Conservation (phyloP, 345 rosid genomes). For the Eucalyptus caleyi region DNA sequence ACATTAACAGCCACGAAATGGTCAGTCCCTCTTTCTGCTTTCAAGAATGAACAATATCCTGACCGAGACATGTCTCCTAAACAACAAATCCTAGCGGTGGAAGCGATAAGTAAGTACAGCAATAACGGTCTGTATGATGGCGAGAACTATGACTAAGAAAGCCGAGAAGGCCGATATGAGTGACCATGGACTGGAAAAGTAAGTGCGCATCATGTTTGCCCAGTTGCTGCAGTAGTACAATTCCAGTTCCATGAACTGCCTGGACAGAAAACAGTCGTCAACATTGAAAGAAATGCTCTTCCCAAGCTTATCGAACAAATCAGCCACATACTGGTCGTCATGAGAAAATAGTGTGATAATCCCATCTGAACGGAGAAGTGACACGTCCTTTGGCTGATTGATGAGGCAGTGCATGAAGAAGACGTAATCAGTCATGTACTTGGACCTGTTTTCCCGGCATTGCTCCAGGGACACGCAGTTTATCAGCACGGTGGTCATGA, state of each 20-base stretch:
- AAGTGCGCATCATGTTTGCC: background rate
- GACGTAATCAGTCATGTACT: background rate
- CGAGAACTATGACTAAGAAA: background rate
- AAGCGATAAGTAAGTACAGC: background rate
- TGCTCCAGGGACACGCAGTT: background rate
- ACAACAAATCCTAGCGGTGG: background rate
- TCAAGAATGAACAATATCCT: background rate
- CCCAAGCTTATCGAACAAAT: background rate
- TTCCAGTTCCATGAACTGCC: background rate
- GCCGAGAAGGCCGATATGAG: background rate
- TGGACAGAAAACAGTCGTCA: background rate
- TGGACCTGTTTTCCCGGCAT: background rate
- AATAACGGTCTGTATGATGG: background rate
- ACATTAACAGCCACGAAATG: background rate
- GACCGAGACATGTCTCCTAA: background rate
- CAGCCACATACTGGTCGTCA: background rate
- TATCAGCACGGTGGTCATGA: background rate
- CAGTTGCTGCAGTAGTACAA: background rate
- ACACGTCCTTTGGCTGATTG: background rate
- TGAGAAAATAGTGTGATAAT: background rate
- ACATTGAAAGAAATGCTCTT: background rate
- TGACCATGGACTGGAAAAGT: background rate
- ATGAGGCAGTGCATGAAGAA: conserved; percentile 1
- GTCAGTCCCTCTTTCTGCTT: background rate
- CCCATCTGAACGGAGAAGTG: background rate